Evolutionary conservation across 805 yeast species (phyloP).

Genomic region (Lachancea dasiensis): DNA sequence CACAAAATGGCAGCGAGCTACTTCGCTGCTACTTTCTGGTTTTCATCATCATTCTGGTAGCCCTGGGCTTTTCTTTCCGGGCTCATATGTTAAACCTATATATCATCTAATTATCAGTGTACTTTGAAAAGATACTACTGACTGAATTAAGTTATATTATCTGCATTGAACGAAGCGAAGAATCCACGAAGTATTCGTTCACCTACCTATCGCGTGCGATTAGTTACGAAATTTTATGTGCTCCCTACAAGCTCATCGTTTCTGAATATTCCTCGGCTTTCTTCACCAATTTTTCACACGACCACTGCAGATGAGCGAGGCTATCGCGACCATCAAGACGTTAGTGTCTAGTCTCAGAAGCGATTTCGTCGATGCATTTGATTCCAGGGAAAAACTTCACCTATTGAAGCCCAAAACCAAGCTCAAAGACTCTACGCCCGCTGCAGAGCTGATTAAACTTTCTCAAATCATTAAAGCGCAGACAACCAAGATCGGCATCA

Average conservation of each 20-base stretch:
- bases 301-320: background rate
- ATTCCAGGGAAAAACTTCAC: conserved; percentile 14
- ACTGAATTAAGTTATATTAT: too few species aligned
- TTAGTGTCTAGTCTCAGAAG: conserved; percentile 14
- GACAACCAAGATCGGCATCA: conserved; percentile 54
- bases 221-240: too few species aligned
- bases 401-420: conserved; percentile 21
- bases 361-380: conserved; percentile 23
- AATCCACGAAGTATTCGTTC: too few species aligned
- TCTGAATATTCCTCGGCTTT: background rate
- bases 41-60: too few species aligned
- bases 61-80: background rate
- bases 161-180: too few species aligned
- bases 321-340: conserved; percentile 1
- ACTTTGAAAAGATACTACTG: background rate
- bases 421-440: conserved; percentile 25
- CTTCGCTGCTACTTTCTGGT: too few species aligned
- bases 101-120: conserved; percentile 1
- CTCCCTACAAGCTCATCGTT: too few species aligned
- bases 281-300: background rate
- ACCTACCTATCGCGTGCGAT: too few species aligned
- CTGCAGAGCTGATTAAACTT: conserved; percentile 51
- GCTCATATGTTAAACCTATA: conserved; percentile 1
- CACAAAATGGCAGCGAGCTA: too few species aligned
- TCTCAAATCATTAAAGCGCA: conserved; percentile 62